A percentile compares a stretch with the other conserved stretches of the same genome.
These are phyloP conservation scores for Barnettozyma botsteinii DNA, from an alignment of 805 yeast species.

Conservation along the genomic window DNA sequence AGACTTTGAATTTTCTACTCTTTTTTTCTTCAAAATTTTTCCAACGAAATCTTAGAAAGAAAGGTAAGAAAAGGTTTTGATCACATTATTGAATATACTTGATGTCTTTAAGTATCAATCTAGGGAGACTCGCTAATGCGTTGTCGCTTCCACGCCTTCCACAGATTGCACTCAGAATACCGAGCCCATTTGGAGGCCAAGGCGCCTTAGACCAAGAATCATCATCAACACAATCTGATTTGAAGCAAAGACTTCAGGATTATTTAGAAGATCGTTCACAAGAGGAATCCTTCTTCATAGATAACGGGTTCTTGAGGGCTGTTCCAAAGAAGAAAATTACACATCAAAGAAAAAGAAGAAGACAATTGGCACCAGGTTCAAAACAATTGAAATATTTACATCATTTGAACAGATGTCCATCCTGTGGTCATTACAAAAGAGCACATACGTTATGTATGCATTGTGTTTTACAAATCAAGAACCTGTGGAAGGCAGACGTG, in stretches of 20 bases:
- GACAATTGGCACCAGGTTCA: constrained; percentile 75
- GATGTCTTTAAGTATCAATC: constrained; percentile 21
- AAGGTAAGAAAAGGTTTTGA: too few species aligned
- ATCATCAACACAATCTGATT: constrained; percentile 9
- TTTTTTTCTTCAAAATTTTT: neutral
- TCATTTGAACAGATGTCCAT: constrained; percentile 85
- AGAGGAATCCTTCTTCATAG: constrained; percentile 38
- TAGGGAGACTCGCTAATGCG: constrained; percentile 15
- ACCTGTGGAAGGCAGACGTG: constrained; percentile 49
- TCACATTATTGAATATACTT: too few species aligned
- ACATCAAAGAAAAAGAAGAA: constrained; percentile 76
- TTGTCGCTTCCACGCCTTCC: constrained; percentile 23
- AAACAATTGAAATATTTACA: constrained; percentile 74
- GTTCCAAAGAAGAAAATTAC: constrained; percentile 94
- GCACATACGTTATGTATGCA: constrained; percentile 90
- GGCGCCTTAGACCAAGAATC: constrained; percentile 4
- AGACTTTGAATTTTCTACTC: too few species aligned
- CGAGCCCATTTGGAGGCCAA: constrained; percentile 16
- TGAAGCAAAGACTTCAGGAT: constrained; percentile 36
- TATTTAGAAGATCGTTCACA: constrained; percentile 20
- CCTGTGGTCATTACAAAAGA: constrained; percentile 90
- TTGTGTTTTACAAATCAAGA: constrained; percentile 78
- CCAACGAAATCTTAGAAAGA: neutral
- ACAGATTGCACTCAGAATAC: constrained; percentile 21
- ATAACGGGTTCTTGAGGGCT: constrained; percentile 74